Evolutionary conservation across 2,329 filamentous ascomycete genomes (phyloP).

Genomic region (Dryadomyces quercus-mongolicae): DNA sequence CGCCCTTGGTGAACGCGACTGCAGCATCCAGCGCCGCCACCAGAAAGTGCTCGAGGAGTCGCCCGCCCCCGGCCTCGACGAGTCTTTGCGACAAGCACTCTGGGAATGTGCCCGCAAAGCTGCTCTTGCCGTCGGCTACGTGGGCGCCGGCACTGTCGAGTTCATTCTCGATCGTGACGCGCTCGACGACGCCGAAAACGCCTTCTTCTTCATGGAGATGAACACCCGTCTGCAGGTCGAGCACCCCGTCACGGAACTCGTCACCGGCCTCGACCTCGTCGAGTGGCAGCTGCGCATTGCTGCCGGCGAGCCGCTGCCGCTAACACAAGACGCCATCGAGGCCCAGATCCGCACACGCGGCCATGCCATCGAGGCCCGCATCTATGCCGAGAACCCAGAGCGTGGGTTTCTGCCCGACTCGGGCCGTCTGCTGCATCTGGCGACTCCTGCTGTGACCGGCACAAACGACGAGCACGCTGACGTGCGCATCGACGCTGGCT

Average conservation of each 20-base stretch:
- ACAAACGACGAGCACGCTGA: no score
- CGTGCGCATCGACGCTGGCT: slow-evolving; percentile 86
- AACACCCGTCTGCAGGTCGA: slow-evolving; percentile 90
- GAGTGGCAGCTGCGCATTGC: slow-evolving; percentile 86
- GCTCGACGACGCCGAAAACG: no score
- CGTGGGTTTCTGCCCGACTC: slow-evolving; percentile 91
- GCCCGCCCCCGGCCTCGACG: slow-evolving; percentile 58
- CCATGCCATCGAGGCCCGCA: slow-evolving; percentile 87
- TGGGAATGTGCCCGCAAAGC: slow-evolving; percentile 55
- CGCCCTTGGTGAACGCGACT: slow-evolving; percentile 79
- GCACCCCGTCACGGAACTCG: slow-evolving; percentile 75
- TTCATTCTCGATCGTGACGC: slow-evolving; percentile 79
- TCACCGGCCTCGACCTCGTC: slow-evolving; percentile 64
- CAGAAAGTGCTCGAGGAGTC: slow-evolving; percentile 90
- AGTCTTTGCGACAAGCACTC: slow-evolving; percentile 45
- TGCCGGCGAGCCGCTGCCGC: slow-evolving; percentile 42
- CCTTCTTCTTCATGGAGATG: slow-evolving; percentile 77
- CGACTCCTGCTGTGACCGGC: slow-evolving; percentile 50
- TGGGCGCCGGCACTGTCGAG: slow-evolving; percentile 82
- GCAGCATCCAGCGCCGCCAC: slow-evolving; percentile 74
- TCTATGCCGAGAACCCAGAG: slow-evolving; percentile 91
- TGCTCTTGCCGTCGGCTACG: slow-evolving; percentile 68
- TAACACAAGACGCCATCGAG: slow-evolving; percentile 54
- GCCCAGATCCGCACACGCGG: slow-evolving; percentile 61
- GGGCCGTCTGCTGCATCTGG: slow-evolving; percentile 72